Conservation (phyloP, 148 eudicot species). For the Camellia japonica region DNA sequence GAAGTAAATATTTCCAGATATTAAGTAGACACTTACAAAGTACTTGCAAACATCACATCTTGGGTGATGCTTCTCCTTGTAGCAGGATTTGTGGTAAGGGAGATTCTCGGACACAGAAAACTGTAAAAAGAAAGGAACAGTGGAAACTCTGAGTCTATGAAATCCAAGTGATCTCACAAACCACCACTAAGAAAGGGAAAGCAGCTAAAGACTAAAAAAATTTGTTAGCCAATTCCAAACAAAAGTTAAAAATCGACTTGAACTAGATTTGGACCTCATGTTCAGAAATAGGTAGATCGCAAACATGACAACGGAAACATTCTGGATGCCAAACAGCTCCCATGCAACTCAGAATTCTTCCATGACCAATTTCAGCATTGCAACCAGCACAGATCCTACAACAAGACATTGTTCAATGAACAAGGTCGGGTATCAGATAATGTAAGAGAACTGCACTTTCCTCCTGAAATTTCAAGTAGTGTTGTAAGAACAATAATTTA, state of each 20-base stretch:
- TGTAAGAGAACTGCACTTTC: not conserved
- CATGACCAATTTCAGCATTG: conserved; percentile 80
- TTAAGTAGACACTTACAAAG: conserved; percentile 48
- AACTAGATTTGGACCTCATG: conserved; percentile 57
- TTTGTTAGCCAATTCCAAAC: conserved; percentile 3
- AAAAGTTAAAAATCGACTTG: not conserved
- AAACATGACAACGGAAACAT: conserved; percentile 84
- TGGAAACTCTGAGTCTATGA: not conserved
- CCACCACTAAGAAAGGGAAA: not conserved
- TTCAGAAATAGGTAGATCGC: conserved; percentile 80
- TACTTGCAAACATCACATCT: conserved; percentile 85
- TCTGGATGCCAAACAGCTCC: conserved; percentile 95
- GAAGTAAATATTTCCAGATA: not conserved
- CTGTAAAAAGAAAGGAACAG: conserved; percentile 35
- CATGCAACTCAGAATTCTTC: conserved; percentile 87
- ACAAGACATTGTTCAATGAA: not conserved
- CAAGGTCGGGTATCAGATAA: not conserved
- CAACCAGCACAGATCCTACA: conserved; percentile 83
- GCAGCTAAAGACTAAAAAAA: not conserved
- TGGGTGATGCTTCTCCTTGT: conserved; percentile 87
- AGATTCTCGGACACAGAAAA: conserved; percentile 78
- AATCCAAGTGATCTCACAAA: not conserved
- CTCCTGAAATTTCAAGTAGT: not conserved
- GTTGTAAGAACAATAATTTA: conserved; percentile 13
- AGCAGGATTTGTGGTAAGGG: conserved; percentile 87